Base-by-base conservation (phyloP, 805 yeast species). In the Candida germanica region DNA sequence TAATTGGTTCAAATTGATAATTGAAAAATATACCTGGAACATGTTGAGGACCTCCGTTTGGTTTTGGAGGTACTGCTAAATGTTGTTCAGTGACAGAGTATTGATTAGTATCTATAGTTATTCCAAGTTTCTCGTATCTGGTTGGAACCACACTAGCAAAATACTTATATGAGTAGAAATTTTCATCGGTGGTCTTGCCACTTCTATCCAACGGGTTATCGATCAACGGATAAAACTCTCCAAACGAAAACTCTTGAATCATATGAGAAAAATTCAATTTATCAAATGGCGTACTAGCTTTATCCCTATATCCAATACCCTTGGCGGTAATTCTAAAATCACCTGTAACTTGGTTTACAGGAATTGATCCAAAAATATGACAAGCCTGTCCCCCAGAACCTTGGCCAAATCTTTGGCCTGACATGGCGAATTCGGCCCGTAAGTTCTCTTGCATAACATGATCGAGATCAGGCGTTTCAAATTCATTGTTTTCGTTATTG, bases 1-100 rank as follows among this genome's bases (percentile, higher is more conserved):
- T 74, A 28, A 93, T 76, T 3, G 97, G 91, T 51, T 93, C 98
- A 55, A 93, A 87, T 47, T 87, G 87, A 57, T 89, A 91, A 38
- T 74, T 77, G 64, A 93, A 77, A 51, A 75, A 84, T 17, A 91
- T 79, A 0, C 96, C 97, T 3, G 97, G 94, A 4, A 73, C 55
- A n/a, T 27, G 33, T 14, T 31, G 21, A 3, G 64, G 63, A 2
- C 25, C 19, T 4, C 54, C 58, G 22, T 40, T 26, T 8, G 34
- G 29, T 9, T 17, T 26, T 19, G 34, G 43, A 5, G 35, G 33
- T 18, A 43, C 27, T 7, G 46, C 50, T 23, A 51, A 58, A 39
- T 71, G 75, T 26, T 65, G 69, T 41, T 74, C 79, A 4, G 84
- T 73, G 15, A 83, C 58, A 1, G 97, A 80, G 58, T 87, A 93